Evolutionary conservation across 139 green algal genomes (phyloP).

Genomic region (Tetradesmus obliquus): DNA sequence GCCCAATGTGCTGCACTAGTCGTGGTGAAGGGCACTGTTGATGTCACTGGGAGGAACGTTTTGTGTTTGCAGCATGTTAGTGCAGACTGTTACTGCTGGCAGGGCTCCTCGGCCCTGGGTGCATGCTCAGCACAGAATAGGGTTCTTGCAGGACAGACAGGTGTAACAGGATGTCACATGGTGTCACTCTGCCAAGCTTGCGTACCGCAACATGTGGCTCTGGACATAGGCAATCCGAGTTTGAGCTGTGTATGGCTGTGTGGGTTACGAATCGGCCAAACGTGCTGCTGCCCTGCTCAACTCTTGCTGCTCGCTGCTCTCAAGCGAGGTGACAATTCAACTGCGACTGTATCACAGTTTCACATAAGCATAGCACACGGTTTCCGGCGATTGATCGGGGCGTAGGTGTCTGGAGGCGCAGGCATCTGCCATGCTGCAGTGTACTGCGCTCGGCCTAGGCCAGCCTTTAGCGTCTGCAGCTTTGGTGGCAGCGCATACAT

Average conservation of each 20-base stretch:
- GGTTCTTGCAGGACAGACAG: not conserved
- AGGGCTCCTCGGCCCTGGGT: not conserved
- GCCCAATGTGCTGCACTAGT: no score
- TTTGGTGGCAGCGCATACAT: slow-evolving; percentile 2
- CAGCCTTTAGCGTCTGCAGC: not conserved
- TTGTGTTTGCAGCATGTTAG: no score
- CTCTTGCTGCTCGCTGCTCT: not conserved
- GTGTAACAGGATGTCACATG: not conserved
- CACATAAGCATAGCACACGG: no score
- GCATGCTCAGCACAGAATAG: not conserved
- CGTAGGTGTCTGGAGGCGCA: not conserved
- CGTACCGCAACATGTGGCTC: not conserved
- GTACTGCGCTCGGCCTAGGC: not conserved
- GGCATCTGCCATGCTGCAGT: slow-evolving; percentile 9
- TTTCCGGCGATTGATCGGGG: not conserved
- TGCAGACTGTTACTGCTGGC: not conserved
- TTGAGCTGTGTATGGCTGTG: not conserved
- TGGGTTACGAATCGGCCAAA: not conserved
- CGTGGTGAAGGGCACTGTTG: no score
- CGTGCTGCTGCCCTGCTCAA: not conserved
- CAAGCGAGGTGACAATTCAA: not conserved
- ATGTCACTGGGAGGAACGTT: no score
- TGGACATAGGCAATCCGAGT: not conserved
- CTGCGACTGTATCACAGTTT: not conserved
- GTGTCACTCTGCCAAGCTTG: not conserved